Base-by-base conservation (phyloP, 2,329 filamentous ascomycete species). In the Drechslerella coelobrocha region DNA sequence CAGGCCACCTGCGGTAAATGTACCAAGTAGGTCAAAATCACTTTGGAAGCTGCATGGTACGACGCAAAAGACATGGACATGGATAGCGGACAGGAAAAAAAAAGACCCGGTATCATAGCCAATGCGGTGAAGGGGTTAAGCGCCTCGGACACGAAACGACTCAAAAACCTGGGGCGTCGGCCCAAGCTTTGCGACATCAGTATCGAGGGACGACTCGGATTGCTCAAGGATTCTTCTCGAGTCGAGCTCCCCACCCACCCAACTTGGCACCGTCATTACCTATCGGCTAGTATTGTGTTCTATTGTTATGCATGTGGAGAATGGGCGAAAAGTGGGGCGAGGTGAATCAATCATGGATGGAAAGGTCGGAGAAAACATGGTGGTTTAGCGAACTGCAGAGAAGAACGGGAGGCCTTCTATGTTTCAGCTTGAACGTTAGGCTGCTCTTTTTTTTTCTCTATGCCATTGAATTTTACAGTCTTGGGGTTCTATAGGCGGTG, bases 121-220 rank as follows among this genome's bases (percentile, higher is more conserved):
- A 69, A 69, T 69, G 37, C 52, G 10, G 21, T 37, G 8, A 10
- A 39, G 19, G 24, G 10, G 21, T 56, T 69, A 61, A 55, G 63
- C 63, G 63, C 63, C 56, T 39, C 17, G 31, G 17, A 9, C 27
- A 56, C 51, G n/a, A 57, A 60, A 69, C 45, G 37, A 21, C n/a
- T 41, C 47, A n/a, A 41, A 39, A 47, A 41, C 8, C 39, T 12
- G 29, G 29, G n/a, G 24, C 29, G 14, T 9, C 47, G 26, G 26
- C 23, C 27, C 27, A 48, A 52, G n/a, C 24, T 52, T 39, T 31
- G 47, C 39, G 26, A 45, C 41, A 21, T 5, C n/a, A 19, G 41
- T n/a, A n/a, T n/a, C n/a, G n/a, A n/a, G n/a, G n/a, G n/a, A n/a
- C n/a, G n/a, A n/a, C n/a, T n/a, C n/a, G n/a, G n/a, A n/a, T n/a